Base-by-base conservation (phyloP, 352 stramenopile genomes). In the Thraustochytrium striatum region DNA sequence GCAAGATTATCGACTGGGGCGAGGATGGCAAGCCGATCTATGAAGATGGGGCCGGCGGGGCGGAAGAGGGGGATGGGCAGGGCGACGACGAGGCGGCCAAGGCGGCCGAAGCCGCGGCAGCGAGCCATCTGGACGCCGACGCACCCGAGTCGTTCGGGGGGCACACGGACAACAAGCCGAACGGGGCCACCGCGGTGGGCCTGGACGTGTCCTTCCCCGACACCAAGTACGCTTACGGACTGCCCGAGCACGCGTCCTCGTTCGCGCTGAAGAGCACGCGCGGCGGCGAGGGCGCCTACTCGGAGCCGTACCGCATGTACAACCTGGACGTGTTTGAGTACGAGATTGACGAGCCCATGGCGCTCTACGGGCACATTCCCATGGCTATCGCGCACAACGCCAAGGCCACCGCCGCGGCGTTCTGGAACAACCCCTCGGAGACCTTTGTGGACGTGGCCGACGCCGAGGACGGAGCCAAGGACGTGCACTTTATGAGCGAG, bases 291-390 rank as follows among this genome's bases (percentile, higher is more conserved):
- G 83, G 69, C 36, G 55, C 25, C 81, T 96, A 94, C 85, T 83
- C 87, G n/a, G 94, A 99, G 73, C 97, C 97, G 7, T 99, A 99
- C 85, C 91, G 97, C 7, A 88, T 99, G 61, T 99, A 99, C 87
- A 99, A 98, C 81, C 88, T 99, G 39, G 97, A 99, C 83, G 97
- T 99, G 25, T 99, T 99, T 83, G 96, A 99, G 87, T 99, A 98
- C 86, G 95, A 99, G 75, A 87, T 99, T 73, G 93, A 99, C 83
- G 91, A 96, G 36, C 92, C 95, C n/a, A 98, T 99, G 93, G 93
- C 96, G 52, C 86, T 99, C 39, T 99, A 99, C 86, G 96, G 96
- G 25, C 72, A 85, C 44, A 91, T 95, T 30, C 90, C 91, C 19
- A 52, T 96, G 25, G 78, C 94, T 36, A 82, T 84, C 7, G 75